phyloP scores from a whole-genome alignment of 805 yeast genomes.

The Candida jianshihensis region DNA sequence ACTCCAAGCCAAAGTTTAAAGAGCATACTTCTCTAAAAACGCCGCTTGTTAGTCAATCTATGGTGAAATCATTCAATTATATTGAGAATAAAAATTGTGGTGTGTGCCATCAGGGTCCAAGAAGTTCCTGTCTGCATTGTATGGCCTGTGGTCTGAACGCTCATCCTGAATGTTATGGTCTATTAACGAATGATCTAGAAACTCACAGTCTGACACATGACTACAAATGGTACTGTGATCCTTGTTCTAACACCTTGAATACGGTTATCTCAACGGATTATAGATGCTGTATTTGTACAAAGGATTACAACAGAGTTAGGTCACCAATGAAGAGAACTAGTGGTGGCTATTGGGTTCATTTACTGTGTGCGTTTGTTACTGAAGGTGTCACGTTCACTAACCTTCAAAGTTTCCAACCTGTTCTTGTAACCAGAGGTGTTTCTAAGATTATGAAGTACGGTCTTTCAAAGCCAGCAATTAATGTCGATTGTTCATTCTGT shows the following conservation, averaged over 20 bases:
- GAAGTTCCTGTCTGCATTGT: slow-evolving; percentile 42
- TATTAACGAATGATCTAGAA: slow-evolving; percentile 16
- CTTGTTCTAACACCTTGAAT: slow-evolving; percentile 62
- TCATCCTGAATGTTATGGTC: slow-evolving; percentile 68
- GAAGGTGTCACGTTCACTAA: slow-evolving; percentile 39
- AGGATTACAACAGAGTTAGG: slow-evolving; percentile 25
- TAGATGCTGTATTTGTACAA: slow-evolving; percentile 55
- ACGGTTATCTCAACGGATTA: slow-evolving; percentile 53
- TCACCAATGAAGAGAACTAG: slow-evolving; percentile 59
- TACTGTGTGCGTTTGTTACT: slow-evolving; percentile 58
- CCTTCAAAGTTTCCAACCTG: slow-evolving; percentile 37
- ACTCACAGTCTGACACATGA: neutral
- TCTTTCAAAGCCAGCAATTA: slow-evolving; percentile 30
- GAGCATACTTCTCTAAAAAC: slow-evolving; percentile 4
- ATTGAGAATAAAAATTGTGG: slow-evolving; percentile 38
- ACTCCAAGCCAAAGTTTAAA: slow-evolving; percentile 14
- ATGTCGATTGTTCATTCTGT: slow-evolving; percentile 46
- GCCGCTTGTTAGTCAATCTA: slow-evolving; percentile 11
- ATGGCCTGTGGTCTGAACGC: slow-evolving; percentile 60
- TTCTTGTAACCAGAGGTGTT: slow-evolving; percentile 28
- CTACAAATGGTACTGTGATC: slow-evolving; percentile 73
- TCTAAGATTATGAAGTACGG: slow-evolving; percentile 21
- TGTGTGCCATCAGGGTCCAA: slow-evolving; percentile 43
- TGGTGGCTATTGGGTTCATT: slow-evolving; percentile 73
- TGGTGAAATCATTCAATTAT: neutral